phyloP scores from a whole-genome alignment of 306 rosid species.

The Coriaria nepalensis region DNA sequence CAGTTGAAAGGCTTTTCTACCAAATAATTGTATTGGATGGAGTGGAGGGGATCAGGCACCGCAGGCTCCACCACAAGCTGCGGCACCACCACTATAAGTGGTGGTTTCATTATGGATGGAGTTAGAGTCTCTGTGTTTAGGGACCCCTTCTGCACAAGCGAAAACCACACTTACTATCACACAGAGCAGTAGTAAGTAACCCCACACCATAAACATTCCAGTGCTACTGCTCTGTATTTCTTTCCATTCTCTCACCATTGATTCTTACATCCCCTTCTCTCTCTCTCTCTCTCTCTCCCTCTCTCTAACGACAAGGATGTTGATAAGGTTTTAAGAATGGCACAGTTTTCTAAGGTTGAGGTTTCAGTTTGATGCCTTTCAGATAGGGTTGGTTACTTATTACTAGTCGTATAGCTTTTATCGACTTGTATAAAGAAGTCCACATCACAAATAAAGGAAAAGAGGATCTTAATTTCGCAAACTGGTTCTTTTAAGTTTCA shows the following conservation, averaged over 20 bases:
- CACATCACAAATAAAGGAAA: no score
- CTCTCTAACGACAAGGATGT: background rate
- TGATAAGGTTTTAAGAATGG: no score
- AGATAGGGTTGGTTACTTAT: no score
- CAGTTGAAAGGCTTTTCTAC: background rate
- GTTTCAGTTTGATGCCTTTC: no score
- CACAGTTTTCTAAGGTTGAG: background rate
- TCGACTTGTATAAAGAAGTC: no score
- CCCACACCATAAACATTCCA: slow-evolving; percentile 23
- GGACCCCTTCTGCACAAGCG: slow-evolving; percentile 43
- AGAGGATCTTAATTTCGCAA: no score
- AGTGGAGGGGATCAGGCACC: slow-evolving; percentile 25
- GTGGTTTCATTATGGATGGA: background rate
- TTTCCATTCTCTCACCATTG: slow-evolving; percentile 40
- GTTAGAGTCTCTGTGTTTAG: slow-evolving; percentile 27
- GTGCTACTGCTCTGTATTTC: slow-evolving; percentile 14
- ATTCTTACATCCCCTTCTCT: background rate
- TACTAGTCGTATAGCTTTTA: no score
- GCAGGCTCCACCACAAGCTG: slow-evolving; percentile 30
- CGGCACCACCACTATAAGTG: slow-evolving; percentile 10
- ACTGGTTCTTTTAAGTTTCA: no score
- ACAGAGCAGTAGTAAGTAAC: slow-evolving; percentile 9
- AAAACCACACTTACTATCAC: slow-evolving; percentile 33
- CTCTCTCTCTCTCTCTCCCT: slow-evolving; percentile 4
- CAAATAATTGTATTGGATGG: background rate